Evolutionary conservation across 202 grass and related monocot genomes (phyloP).

Genomic region (Zizania palustris): DNA sequence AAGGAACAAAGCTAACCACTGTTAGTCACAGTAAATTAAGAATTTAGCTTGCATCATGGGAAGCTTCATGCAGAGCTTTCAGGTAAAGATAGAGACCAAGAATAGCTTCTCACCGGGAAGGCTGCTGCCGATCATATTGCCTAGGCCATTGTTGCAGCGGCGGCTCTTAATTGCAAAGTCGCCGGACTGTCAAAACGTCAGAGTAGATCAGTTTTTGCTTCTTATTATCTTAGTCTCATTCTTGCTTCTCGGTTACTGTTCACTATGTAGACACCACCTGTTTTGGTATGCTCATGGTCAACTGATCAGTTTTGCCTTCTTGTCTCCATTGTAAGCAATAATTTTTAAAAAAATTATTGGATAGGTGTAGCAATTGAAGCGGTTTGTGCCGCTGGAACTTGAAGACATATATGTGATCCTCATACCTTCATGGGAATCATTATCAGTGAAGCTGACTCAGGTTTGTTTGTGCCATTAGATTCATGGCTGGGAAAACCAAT

Average conservation of each 20-base stretch:
- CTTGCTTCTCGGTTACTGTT: no score
- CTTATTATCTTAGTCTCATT: no score
- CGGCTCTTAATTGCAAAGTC: conserved; percentile 16
- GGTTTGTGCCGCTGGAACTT: neutral
- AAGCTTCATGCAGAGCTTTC: conserved; percentile 40
- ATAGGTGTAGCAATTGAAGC: neutral
- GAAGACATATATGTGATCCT: no score
- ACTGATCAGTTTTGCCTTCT: neutral
- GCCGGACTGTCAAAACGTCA: neutral
- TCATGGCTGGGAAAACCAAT: neutral
- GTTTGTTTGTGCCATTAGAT: neutral
- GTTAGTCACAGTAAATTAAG: neutral
- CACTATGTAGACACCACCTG: no score
- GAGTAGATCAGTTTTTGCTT: conserved; percentile 15
- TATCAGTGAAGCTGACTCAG: neutral
- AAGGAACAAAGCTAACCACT: conserved; percentile 8
- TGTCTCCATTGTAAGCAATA: neutral
- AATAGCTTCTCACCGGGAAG: neutral
- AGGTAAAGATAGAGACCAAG: neutral
- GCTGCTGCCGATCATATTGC: neutral
- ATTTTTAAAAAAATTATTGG: neutral
- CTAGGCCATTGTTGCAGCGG: neutral
- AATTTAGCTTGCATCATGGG: conserved; percentile 12
- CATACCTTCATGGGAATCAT: no score
- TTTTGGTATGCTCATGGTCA: no score